These are phyloP conservation scores for Termitomyces sp. DNA, from an alignment of 768 basidiomycete species.

Conservation along the genomic window DNA sequence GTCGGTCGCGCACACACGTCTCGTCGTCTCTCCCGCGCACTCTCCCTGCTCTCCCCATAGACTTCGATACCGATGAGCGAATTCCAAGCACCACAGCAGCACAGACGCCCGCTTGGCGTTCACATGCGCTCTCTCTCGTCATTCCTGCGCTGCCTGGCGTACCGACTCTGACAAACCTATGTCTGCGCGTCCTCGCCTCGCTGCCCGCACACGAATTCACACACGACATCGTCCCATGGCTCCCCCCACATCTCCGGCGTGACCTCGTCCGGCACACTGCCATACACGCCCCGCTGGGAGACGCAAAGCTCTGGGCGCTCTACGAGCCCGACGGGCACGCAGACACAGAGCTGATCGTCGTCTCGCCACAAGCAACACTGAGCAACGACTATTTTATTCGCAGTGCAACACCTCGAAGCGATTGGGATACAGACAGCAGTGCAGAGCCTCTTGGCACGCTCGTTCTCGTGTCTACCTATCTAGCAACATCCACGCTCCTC, in stretches of 20 bases:
- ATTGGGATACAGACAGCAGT: slow-evolving; percentile 44
- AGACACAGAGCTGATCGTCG: slow-evolving; percentile 62
- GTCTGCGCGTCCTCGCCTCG: slow-evolving; percentile 47
- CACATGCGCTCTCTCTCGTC: slow-evolving; percentile 52
- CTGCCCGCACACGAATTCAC: slow-evolving; percentile 38
- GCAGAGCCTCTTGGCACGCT: slow-evolving; percentile 41
- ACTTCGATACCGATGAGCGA: neutral
- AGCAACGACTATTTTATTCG: slow-evolving; percentile 41
- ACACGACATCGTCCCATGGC: slow-evolving; percentile 41
- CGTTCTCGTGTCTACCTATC: slow-evolving; percentile 44
- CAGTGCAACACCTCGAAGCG: neutral
- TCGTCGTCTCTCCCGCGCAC: slow-evolving; percentile 20
- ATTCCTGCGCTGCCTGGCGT: slow-evolving; percentile 33
- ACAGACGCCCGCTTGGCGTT: slow-evolving; percentile 45
- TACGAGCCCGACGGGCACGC: slow-evolving; percentile 49
- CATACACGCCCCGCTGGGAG: slow-evolving; percentile 52
- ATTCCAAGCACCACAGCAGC: slow-evolving; percentile 5
- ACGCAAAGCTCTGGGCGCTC: slow-evolving; percentile 46
- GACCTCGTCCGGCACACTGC: slow-evolving; percentile 58
- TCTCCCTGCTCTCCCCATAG: slow-evolving; percentile 11
- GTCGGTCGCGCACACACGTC: slow-evolving; percentile 30
- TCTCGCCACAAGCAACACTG: slow-evolving; percentile 50
- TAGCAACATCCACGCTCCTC: slow-evolving; percentile 43
- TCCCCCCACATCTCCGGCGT: slow-evolving; percentile 59
- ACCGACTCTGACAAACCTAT: slow-evolving; percentile 55